These are phyloP conservation scores for Papiliotrema laurentii DNA, from an alignment of 1,284 basidiomycete species.

Conservation along the genomic window DNA sequence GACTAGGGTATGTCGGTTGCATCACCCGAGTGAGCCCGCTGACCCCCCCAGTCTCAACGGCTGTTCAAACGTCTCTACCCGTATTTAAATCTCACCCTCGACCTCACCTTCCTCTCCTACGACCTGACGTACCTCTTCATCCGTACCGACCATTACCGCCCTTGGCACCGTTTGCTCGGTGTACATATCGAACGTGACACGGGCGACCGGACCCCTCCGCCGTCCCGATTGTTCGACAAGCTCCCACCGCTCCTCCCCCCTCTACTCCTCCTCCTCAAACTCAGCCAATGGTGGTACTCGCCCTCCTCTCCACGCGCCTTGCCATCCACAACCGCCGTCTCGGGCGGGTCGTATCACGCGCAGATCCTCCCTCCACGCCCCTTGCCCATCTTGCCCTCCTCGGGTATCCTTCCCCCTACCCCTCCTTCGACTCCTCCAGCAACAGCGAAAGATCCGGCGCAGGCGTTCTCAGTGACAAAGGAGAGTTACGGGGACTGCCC, in stretches of 20 bases:
- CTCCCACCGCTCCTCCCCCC: constrained; percentile 62
- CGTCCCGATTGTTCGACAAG: neutral
- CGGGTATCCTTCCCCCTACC: constrained; percentile 24
- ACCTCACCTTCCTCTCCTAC: constrained; percentile 74
- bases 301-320: constrained; percentile 75
- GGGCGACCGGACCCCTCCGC: constrained; percentile 6
- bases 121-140: constrained; percentile 91
- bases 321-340: constrained; percentile 60
- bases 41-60: constrained; percentile 33
- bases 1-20: constrained; percentile 7
- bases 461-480: constrained; percentile 24
- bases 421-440: constrained; percentile 22
- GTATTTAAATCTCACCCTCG: constrained; percentile 69
- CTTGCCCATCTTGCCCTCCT: constrained; percentile 50
- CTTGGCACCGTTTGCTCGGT: constrained; percentile 82
- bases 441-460: neutral
- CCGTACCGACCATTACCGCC: constrained; percentile 78
- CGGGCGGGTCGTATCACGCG: constrained; percentile 50
- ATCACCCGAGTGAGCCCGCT: too few species aligned
- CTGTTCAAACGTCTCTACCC: constrained; percentile 73
- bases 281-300: constrained; percentile 99
- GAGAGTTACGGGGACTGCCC: constrained; percentile 75
- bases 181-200: constrained; percentile 54
- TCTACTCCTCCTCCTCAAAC: constrained; percentile 93
- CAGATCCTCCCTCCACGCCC: constrained; percentile 69